Base-by-base conservation (phyloP, 1,139 yeast genomes). In the Suhomyces bokatorum region DNA sequence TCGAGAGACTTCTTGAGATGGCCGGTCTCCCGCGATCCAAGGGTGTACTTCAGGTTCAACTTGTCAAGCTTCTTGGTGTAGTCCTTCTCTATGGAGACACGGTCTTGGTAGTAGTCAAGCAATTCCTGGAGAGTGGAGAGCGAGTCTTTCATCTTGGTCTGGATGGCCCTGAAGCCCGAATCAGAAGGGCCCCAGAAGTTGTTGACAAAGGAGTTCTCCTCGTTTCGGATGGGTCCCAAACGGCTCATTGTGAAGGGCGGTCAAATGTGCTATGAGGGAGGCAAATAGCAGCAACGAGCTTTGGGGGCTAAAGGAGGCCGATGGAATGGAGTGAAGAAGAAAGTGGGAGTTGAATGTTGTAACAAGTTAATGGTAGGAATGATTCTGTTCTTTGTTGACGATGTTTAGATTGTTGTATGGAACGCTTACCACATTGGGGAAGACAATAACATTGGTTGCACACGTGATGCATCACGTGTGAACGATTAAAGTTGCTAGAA, bases 71-170 rank as follows among this genome's bases (percentile, higher is more conserved):
- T 74, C 49, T 78, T 75, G 38, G 82, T 69, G 58, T 87, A 87
- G 16, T 89, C 96, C 50, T 81, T 85, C 56, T 89, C 97, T 33
- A 89, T 76, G 8, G 75, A 69, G 2, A 78, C 69, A 37, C 84
- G 61, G 46, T 78, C 81, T 39, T 67, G 66, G 56, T 77, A 80
- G 55, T 71, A 80, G 9, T 66, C 67, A 11, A 71, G 57, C 29
- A 80, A 60, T 35, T 74, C 76, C 31, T 72, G 71, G 37, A 78
- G 57, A 7, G 78, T 77, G 74, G 44, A 41, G 26, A 60, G 39
- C 5, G 74, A 62, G 49, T 77, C 73, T 53, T 73, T 72, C 66
- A 80, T 71, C 47, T 78, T 73, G 47, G 67, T 71, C 45, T 76
- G 67, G 32, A 83, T 60, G 20, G 71, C 68, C 17, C 65, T 66